phyloP scores from a whole-genome alignment of 495 filamentous ascomycete species.

The Penicillium dipodomyicola region DNA sequence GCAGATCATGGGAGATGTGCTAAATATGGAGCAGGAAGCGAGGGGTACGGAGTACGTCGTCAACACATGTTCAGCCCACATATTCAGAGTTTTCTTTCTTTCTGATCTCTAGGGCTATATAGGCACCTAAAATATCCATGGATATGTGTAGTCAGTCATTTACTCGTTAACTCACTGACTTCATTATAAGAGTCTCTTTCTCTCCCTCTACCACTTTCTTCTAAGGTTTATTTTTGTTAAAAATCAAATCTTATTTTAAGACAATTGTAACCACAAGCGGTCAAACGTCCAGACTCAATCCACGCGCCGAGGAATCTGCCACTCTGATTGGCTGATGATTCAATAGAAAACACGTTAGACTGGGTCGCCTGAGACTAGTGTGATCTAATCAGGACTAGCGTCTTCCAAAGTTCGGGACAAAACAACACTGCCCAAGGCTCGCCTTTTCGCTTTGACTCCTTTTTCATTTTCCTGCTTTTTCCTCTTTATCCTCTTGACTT shows the following conservation, averaged over 20 bases:
- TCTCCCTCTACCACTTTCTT: no score
- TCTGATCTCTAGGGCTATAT: no score
- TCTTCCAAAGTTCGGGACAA: not conserved
- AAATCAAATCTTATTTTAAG: not conserved
- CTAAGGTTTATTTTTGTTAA: no score
- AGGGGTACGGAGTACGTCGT: constrained; percentile 9
- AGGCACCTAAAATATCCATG: no score
- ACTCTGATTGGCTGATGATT: no score
- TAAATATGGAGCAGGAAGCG: constrained; percentile 15
- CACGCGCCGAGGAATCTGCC: no score
- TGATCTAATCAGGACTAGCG: not conserved
- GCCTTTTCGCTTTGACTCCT: constrained; percentile 13
- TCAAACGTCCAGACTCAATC: no score
- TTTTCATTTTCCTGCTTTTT: constrained; percentile 11
- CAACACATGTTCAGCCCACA: constrained; percentile 3
- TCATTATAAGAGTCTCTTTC: no score
- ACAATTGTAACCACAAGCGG: not conserved
- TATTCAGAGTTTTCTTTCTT: not conserved
- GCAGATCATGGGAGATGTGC: constrained; percentile 8
- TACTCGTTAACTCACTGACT: no score
- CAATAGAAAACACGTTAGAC: no score
- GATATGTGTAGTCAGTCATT: no score
- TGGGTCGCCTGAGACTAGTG: constrained; percentile 13
- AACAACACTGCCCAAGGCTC: not conserved
- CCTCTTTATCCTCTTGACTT: constrained; percentile 6